Conservation (phyloP, 495 filamentous ascomycete genomes). For the Aspergillus bridgeri region DNA sequence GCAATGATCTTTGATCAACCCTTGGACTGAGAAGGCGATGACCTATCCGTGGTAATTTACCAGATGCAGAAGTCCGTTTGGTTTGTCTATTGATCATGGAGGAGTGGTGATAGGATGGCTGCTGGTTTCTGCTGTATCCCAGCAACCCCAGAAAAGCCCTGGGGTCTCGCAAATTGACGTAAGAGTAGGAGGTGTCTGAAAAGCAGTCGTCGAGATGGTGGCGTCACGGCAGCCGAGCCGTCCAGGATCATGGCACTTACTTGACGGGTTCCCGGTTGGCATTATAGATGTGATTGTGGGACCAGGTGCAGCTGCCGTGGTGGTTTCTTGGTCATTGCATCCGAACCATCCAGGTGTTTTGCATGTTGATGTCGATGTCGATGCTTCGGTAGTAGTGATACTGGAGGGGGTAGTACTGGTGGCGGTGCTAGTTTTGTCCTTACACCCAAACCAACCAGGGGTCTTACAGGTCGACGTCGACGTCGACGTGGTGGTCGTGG, state of each 20-base stretch:
- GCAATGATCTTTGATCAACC: background rate
- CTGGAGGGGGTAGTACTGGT: slow-evolving; percentile 25
- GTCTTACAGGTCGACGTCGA: slow-evolving; percentile 69
- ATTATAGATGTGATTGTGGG: background rate
- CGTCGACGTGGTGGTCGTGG: slow-evolving; percentile 45
- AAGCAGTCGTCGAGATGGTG: slow-evolving; percentile 47
- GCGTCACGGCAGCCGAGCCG: slow-evolving; percentile 68
- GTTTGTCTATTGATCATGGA: background rate
- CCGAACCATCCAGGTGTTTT: slow-evolving; percentile 67
- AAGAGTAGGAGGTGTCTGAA: slow-evolving; percentile 28
- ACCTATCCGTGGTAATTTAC: background rate
- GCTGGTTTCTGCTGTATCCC: slow-evolving; percentile 39
- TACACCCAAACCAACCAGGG: slow-evolving; percentile 63
- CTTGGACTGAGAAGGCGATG: background rate
- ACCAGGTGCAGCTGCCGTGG: background rate
- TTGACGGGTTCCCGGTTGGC: slow-evolving; percentile 13
- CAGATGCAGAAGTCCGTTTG: background rate
- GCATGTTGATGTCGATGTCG: slow-evolving; percentile 44
- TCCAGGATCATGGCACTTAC: slow-evolving; percentile 59
- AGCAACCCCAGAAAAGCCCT: slow-evolving; percentile 56
- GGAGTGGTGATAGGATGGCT: slow-evolving; percentile 30
- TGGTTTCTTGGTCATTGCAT: background rate
- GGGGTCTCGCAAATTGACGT: slow-evolving; percentile 46
- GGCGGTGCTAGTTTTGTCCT: slow-evolving; percentile 36
- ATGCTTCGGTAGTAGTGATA: slow-evolving; percentile 15